These are phyloP conservation scores for Colletotrichum cereale DNA, from an alignment of 2,329 filamentous ascomycete genomes.

Conservation along the genomic window DNA sequence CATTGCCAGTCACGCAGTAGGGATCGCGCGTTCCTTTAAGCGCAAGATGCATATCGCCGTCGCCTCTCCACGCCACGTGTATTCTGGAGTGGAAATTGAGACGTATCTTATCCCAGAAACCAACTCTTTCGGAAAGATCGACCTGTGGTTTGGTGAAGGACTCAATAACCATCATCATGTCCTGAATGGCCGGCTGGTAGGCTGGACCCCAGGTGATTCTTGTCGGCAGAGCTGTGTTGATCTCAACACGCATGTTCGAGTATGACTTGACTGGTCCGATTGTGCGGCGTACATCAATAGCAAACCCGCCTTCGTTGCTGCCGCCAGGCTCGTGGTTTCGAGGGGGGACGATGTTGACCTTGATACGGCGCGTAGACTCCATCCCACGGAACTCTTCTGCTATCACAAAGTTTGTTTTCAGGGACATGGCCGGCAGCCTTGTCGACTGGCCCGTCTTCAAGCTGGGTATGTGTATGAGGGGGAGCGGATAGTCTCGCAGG, in stretches of 20 bases:
- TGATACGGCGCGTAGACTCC: conserved; percentile 83
- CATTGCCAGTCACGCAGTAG: conserved; percentile 91
- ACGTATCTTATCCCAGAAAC: conserved; percentile 99
- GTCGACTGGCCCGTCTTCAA: conserved; percentile 84
- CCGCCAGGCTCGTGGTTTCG: conserved; percentile 67
- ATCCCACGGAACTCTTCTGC: conserved; percentile 90
- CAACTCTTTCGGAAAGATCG: conserved; percentile 92
- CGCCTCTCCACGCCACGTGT: conserved; percentile 90
- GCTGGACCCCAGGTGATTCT: conserved; percentile 97
- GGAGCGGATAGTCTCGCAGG: conserved; percentile 92
- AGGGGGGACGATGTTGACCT: conserved; percentile 86
- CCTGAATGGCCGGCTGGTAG: conserved; percentile 97
- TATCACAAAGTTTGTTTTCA: conserved; percentile 93
- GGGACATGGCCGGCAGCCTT: conserved; percentile 82
- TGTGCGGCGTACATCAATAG: conserved; percentile 88
- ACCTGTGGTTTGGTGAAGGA: conserved; percentile 96
- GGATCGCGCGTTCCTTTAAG: conserved; percentile 94
- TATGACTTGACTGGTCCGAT: conserved; percentile 97
- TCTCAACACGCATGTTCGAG: conserved; percentile 90
- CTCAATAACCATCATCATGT: conserved; percentile 99
- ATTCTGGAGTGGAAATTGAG: conserved; percentile 94
- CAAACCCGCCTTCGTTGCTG: conserved; percentile 75
- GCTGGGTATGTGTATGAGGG: conserved; percentile 88
- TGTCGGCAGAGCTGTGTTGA: conserved; percentile 93
- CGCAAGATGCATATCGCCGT: conserved; percentile 93